Conservation (phyloP, 2,329 filamentous ascomycete genomes). For the Colletotrichum agaves region DNA sequence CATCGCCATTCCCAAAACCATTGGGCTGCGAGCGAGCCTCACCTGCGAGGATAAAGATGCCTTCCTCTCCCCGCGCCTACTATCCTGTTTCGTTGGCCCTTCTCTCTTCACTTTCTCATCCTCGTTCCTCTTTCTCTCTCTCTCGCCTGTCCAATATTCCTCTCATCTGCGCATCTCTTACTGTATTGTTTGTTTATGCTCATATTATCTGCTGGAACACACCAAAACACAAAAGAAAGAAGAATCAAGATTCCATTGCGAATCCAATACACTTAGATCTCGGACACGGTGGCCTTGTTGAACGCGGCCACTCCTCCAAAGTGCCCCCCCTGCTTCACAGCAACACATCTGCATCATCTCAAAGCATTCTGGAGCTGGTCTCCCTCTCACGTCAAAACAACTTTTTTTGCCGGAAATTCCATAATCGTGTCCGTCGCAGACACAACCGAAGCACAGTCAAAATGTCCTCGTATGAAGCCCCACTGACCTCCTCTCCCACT, state of each 20-base stretch:
- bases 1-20: conserved; percentile 36
- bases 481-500: conserved; percentile 22
- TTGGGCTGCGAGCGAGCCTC: conserved; percentile 38
- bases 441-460: conserved; percentile 41
- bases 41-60: conserved; percentile 37
- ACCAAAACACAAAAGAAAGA: conserved; percentile 9
- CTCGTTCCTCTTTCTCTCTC: conserved; percentile 7
- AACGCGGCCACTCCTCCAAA: conserved; percentile 34
- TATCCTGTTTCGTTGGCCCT: conserved; percentile 29
- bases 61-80: conserved; percentile 33
- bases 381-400: conserved; percentile 23
- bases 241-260: background rate
- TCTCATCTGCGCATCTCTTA: conserved; percentile 20
- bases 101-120: conserved; percentile 34
- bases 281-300: conserved; percentile 40
- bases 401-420: conserved; percentile 30
- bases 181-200: conserved; percentile 26
- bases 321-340: conserved; percentile 39
- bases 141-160: background rate
- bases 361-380: conserved; percentile 37
- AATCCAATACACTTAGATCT: conserved; percentile 39
- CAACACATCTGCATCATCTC: conserved; percentile 30
- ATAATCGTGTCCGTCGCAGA: conserved; percentile 37
- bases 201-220: conserved; percentile 21
- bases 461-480: conserved; percentile 55